Conservation (phyloP, 2,329 filamentous ascomycete genomes). For the Hymenoscyphus fraxineus region DNA sequence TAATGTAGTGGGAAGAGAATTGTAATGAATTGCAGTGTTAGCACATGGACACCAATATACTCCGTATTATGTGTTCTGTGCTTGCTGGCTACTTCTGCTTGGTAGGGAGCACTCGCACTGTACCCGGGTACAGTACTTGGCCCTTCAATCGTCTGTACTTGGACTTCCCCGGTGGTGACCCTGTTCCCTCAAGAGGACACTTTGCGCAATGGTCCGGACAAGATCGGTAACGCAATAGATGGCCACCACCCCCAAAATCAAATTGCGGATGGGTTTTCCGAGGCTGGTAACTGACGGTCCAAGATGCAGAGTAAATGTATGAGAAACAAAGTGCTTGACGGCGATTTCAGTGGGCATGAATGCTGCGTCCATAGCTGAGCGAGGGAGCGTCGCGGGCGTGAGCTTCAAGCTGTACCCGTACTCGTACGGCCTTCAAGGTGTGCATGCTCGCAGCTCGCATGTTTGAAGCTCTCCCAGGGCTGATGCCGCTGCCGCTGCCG, state of each 20-base stretch:
- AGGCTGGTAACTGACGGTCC: conserved; percentile 46
- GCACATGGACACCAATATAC: too few species aligned
- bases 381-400: background rate
- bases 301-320: conserved; percentile 50
- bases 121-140: too few species aligned
- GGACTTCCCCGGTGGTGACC: conserved; percentile 9
- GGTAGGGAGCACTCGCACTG: too few species aligned
- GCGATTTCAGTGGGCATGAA: conserved; percentile 41
- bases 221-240: conserved; percentile 37
- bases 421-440: background rate
- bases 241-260: conserved; percentile 46
- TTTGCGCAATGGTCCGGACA: conserved; percentile 34
- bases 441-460: too few species aligned
- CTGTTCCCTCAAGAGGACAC: conserved; percentile 28
- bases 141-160: conserved; percentile 13
- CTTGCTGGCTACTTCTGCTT: too few species aligned
- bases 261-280: conserved; percentile 48
- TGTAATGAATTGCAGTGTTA: too few species aligned
- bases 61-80: too few species aligned
- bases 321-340: conserved; percentile 44
- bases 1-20: too few species aligned
- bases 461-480: conserved; percentile 3
- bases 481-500: background rate
- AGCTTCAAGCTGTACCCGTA: background rate
- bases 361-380: conserved; percentile 31